Evolutionary conservation across 176 grass and related monocot species (phyloP).

Genomic region (Pharus latifolius): DNA sequence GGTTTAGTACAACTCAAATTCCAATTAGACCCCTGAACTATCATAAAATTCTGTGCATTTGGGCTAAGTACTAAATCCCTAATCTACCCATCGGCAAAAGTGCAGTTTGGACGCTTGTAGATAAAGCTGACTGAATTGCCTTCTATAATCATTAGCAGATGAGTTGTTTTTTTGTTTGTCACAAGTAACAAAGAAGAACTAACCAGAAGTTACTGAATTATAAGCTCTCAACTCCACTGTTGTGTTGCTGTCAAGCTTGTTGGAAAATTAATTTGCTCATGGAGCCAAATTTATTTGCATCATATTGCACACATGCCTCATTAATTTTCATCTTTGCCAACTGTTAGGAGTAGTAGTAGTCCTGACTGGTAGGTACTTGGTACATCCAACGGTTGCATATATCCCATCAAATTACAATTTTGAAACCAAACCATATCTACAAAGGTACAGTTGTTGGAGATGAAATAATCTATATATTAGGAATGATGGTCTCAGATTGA

Average conservation of each 20-base stretch:
- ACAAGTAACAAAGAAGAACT: not conserved
- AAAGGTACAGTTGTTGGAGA: too few species aligned
- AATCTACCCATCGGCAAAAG: not conserved
- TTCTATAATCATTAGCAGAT: not conserved
- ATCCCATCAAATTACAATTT: too few species aligned
- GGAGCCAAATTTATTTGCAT: too few species aligned
- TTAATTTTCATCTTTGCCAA: not conserved
- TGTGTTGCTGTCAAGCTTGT: not conserved
- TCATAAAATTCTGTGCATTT: not conserved
- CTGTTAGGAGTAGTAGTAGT: not conserved
- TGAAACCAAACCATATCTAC: too few species aligned
- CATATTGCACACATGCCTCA: too few species aligned
- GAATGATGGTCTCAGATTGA: too few species aligned
- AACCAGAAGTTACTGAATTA: not conserved
- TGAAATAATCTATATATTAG: too few species aligned
- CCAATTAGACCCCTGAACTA: not conserved
- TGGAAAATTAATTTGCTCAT: not conserved
- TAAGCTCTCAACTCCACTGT: not conserved
- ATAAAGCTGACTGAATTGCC: conserved; percentile 28
- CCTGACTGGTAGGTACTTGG: too few species aligned
- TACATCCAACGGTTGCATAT: too few species aligned
- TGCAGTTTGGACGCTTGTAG: conserved; percentile 26
- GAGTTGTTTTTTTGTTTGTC: not conserved
- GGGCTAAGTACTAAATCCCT: not conserved
- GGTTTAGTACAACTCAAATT: not conserved